Evolutionary conservation across 192 early-diverging fungal genomes (phyloP).

Genomic region (Backusella mclennaniae): DNA sequence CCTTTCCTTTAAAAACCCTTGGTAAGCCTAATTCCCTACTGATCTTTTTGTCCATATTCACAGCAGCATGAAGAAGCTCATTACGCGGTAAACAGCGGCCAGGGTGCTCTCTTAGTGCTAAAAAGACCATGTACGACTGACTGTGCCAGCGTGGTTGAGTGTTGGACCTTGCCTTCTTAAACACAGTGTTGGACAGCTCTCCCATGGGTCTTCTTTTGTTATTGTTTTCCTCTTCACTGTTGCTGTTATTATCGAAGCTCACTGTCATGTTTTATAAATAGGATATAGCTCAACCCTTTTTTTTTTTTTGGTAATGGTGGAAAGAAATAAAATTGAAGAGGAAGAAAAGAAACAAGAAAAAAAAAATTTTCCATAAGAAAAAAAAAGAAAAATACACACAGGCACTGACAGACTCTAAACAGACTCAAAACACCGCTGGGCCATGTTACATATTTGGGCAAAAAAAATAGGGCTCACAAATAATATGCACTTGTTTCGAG

Average conservation of each 20-base stretch:
- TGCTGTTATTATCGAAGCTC: background rate
- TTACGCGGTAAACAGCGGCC: conserved; percentile 65
- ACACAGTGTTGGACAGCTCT: background rate
- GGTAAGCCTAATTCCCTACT: conserved; percentile 72
- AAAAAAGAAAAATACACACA: background rate
- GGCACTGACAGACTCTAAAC: background rate
- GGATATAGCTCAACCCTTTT: background rate
- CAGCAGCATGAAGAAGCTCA: conserved; percentile 69
- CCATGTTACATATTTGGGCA: background rate
- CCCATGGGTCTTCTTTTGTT: background rate
- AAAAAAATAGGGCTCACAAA: background rate
- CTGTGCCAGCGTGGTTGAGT: conserved; percentile 83
- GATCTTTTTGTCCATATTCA: conserved; percentile 77
- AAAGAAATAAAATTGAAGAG: background rate
- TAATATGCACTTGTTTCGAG: background rate
- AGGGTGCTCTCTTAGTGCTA: conserved; percentile 73
- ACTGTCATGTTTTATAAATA: background rate
- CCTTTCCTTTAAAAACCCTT: conserved; percentile 83
- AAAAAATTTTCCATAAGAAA: background rate
- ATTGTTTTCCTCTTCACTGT: background rate
- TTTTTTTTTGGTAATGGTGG: background rate
- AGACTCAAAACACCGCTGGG: background rate
- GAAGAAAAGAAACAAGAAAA: background rate
- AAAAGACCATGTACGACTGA: conserved; percentile 82
- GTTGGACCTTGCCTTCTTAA: background rate